A percentile compares a stretch with the other conserved stretches of the same genome.
Evolutionary conservation across 1,284 basidiomycete species (phyloP).

Genomic region (Rugosomyces carneus): DNA sequence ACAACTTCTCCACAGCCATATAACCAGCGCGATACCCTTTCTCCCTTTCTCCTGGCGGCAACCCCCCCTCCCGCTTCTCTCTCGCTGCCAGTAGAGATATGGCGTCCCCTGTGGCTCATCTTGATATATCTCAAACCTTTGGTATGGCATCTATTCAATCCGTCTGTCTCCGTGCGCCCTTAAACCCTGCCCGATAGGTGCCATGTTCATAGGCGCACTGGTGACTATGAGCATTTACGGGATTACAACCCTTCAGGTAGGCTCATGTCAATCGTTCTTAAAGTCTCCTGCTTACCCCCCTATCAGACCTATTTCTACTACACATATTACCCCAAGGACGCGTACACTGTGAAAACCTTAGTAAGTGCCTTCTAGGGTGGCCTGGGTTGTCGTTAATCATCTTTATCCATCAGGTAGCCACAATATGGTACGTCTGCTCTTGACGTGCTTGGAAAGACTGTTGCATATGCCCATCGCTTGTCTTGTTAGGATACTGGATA

Average conservation of each 20-base stretch:
- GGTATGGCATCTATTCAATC: slow-evolving; percentile 17
- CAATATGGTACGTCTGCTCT: slow-evolving; percentile 18
- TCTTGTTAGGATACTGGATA: slow-evolving; percentile 32
- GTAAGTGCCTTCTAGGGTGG: slow-evolving; percentile 19
- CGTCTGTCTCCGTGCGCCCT: background rate
- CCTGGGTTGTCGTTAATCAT: background rate
- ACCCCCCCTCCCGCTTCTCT: background rate
- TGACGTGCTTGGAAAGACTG: background rate
- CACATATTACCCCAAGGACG: slow-evolving; percentile 31
- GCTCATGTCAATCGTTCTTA: slow-evolving; percentile 2
- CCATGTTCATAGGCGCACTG: slow-evolving; percentile 29
- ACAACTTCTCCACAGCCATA: background rate
- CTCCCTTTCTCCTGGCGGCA: background rate
- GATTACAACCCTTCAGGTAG: slow-evolving; percentile 35
- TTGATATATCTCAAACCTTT: slow-evolving; percentile 24
- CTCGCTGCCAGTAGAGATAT: background rate
- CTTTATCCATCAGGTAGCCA: slow-evolving; percentile 15
- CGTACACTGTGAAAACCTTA: slow-evolving; percentile 25
- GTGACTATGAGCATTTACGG: slow-evolving; percentile 33
- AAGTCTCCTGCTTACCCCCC: background rate
- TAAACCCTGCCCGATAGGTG: slow-evolving; percentile 16
- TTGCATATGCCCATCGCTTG: background rate
- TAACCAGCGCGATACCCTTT: background rate
- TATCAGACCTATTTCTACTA: slow-evolving; percentile 37
- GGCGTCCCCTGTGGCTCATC: slow-evolving; percentile 5